Base-by-base conservation (phyloP, 495 filamentous ascomycete genomes). In the Lepidopterella palustris region DNA sequence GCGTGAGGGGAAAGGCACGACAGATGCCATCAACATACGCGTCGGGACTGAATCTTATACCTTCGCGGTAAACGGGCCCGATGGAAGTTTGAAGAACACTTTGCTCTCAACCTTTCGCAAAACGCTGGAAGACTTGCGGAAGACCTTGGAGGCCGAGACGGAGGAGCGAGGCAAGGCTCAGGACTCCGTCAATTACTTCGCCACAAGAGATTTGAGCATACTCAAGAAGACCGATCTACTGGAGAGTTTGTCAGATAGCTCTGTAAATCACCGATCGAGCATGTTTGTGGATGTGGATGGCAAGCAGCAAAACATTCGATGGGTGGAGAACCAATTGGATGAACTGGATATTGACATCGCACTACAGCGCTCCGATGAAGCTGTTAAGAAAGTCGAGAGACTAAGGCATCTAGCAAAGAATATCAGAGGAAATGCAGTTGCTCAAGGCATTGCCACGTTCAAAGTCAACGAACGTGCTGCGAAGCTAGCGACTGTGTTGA, bases 321-420 rank as follows among this genome's bases (percentile, higher is more conserved):
- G 89, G 88, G 90, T 97, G 0, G 93, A 99, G 68, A 81, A 83
- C 45, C 90, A 97, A 73, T 86, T 99, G 65, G 93, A 99, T 68
- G 91, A 96, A 67, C 82, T 99, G 4, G 95, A 97, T 64, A 96
- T 96, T 62, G 85, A 90, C 68, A 93, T 99, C 54, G 93, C 93
- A 1, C 80, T 97, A 25, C 92, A 97, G 66, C 80, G 83, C 29
- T 95, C 97, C 58, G 92, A 96, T 59, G 82, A 84, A 4, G 88
- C 92, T 0, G 91, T 97, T 0, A 75, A 78, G 1, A 82, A 82
- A 50, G 86, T 97, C 8, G 92, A 97, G 72, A 87, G 87, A 60
- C 78, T 99, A 25, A 84, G 88, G 53, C 82, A 82, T 55, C 74
- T 97, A 24, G 87, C 88, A 0, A 83, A 84, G 60, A 82, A 87